These are phyloP conservation scores for Pseudogymnoascus sp. DNA, from an alignment of 2,329 filamentous ascomycete species.

Conservation along the genomic window DNA sequence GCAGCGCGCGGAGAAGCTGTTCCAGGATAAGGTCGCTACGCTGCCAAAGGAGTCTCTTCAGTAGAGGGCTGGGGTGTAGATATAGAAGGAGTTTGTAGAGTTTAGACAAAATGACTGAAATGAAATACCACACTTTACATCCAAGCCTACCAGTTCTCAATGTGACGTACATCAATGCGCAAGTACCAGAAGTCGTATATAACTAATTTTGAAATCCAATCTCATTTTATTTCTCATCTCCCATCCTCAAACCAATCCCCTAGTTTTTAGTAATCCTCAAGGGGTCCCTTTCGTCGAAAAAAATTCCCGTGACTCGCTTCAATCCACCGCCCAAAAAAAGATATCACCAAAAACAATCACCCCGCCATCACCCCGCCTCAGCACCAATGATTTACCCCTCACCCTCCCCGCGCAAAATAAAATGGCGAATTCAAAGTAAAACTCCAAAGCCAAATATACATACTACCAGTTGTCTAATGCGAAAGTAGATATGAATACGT, in stretches of 20 bases:
- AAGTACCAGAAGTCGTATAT: neutral
- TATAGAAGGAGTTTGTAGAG: neutral
- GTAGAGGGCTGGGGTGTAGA: neutral
- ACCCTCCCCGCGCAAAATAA: neutral
- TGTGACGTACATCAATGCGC: neutral
- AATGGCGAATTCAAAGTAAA: constrained; percentile 16
- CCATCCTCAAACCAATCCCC: neutral
- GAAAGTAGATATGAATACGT: constrained; percentile 80
- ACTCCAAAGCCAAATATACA: neutral
- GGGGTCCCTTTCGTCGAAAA: neutral
- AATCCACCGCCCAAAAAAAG: neutral
- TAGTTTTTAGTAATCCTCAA: neutral
- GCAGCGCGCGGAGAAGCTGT: constrained; percentile 75
- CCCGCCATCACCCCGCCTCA: neutral
- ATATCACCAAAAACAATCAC: neutral
- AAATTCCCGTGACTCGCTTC: neutral
- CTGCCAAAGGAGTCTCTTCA: constrained; percentile 41
- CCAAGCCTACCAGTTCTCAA: neutral
- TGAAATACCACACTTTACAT: neutral
- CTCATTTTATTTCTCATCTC: neutral
- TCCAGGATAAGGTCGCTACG: constrained; percentile 69
- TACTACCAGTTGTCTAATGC: neutral
- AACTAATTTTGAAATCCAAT: neutral
- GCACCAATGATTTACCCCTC: neutral
- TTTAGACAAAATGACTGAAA: constrained; percentile 2